Percentiles rank a stretch among this genome's conserved stretches.
These are phyloP conservation scores for Aureobasidium namibiae DNA, from an alignment of 2,329 filamentous ascomycete species.

Conservation along the genomic window DNA sequence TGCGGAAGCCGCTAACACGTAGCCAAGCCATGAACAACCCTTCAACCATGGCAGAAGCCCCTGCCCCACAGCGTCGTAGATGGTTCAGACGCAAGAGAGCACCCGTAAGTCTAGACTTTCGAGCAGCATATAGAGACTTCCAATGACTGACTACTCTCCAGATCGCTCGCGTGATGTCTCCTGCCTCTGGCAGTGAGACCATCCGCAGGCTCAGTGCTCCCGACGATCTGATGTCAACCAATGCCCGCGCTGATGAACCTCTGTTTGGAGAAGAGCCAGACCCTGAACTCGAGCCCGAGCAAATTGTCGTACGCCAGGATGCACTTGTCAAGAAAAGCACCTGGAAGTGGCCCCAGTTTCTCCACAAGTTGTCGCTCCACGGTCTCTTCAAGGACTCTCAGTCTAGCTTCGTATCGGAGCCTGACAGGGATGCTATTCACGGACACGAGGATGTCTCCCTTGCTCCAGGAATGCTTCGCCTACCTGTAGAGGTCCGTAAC, in stretches of 20 bases:
- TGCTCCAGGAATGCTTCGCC: background rate
- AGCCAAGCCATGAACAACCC: background rate
- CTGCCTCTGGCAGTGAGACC: background rate
- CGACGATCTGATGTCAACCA: background rate
- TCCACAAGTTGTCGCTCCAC: background rate
- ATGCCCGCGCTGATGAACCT: background rate
- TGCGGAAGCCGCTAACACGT: no score
- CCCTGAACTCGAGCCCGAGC: background rate
- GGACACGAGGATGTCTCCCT: background rate
- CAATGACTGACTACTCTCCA: background rate
- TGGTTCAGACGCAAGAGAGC: background rate
- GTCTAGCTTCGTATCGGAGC: background rate
- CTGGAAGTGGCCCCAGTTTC: background rate
- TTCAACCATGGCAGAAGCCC: background rate
- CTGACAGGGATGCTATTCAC: background rate
- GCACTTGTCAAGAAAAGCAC: background rate
- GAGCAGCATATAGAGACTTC: background rate
- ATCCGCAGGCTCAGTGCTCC: background rate
- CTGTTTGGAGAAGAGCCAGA: background rate
- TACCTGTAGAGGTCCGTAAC: constrained; percentile 1
- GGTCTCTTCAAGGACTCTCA: background rate
- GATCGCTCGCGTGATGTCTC: background rate
- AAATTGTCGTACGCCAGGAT: background rate
- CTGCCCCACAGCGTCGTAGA: background rate
- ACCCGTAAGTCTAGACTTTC: background rate